Evolutionary conservation across 371 early-diverging fungal genomes (phyloP).

Genomic region (Dichotomocladium elegans): DNA sequence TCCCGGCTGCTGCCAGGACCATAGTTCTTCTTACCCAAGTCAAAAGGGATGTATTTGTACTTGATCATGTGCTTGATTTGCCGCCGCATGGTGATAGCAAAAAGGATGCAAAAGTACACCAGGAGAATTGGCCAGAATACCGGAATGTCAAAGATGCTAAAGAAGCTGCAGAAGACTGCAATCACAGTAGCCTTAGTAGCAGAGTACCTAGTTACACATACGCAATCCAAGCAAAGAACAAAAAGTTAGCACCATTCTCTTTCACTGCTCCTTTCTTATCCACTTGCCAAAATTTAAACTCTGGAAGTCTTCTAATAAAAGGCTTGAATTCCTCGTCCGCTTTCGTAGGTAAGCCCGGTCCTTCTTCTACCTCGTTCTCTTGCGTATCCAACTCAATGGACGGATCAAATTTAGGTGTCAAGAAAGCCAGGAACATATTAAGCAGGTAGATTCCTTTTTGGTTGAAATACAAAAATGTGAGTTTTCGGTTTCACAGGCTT

Average conservation of each 20-base stretch:
- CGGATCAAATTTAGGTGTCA: slow-evolving; percentile 95
- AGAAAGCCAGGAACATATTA: slow-evolving; percentile 90
- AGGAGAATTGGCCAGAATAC: slow-evolving; percentile 94
- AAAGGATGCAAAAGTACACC: slow-evolving; percentile 95
- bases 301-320: slow-evolving; percentile 98
- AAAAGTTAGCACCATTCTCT: not conserved
- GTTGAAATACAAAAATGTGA: too few relatives aligned
- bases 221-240: not conserved
- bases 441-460: slow-evolving; percentile 94
- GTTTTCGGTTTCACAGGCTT: too few relatives aligned
- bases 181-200: slow-evolving; percentile 78
- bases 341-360: slow-evolving; percentile 76
- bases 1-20: slow-evolving; percentile 24
- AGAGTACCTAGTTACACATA: slow-evolving; percentile 56
- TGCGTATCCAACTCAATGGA: slow-evolving; percentile 72
- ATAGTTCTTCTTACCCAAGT: slow-evolving; percentile 91
- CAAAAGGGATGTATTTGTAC: slow-evolving; percentile 97
- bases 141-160: slow-evolving; percentile 92
- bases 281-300: slow-evolving; percentile 97
- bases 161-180: slow-evolving; percentile 82
- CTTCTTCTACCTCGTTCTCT: slow-evolving; percentile 72
- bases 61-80: slow-evolving; percentile 98
- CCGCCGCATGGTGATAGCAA: slow-evolving; percentile 92
- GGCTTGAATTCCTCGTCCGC: slow-evolving; percentile 97
- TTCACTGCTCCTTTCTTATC: not conserved